Percentiles rank a stretch among this genome's conserved stretches.
Conservation (phyloP, 106 monocot genomes). For the Dioscorea zingiberensis region DNA sequence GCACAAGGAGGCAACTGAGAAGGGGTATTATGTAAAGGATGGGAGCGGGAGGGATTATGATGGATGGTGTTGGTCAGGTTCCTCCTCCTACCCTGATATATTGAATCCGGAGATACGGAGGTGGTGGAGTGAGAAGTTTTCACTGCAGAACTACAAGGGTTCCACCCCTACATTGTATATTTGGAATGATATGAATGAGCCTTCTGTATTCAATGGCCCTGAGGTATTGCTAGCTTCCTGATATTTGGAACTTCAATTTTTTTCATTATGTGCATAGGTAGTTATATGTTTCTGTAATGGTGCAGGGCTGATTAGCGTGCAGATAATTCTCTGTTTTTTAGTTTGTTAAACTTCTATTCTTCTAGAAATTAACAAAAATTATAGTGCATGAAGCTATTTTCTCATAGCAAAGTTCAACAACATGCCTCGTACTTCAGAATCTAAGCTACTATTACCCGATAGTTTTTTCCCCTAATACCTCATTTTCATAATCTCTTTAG, state of each 20-base stretch:
- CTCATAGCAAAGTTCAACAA: no score
- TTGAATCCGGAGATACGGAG: slow-evolving; percentile 85
- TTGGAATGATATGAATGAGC: slow-evolving; percentile 99
- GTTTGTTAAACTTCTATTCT: no score
- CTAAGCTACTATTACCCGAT: no score
- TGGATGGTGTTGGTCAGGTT: slow-evolving; percentile 98
- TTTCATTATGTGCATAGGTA: no score
- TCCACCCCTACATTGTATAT: slow-evolving; percentile 85
- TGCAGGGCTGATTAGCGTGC: no score
- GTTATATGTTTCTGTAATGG: no score
- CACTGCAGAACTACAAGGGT: slow-evolving; percentile 62
- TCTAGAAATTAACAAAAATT: no score
- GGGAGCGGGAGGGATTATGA: slow-evolving; percentile 73
- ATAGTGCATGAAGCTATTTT: no score
- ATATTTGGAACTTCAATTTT: not conserved
- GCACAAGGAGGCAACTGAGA: slow-evolving; percentile 82
- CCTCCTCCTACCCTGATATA: slow-evolving; percentile 86
- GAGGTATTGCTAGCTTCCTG: slow-evolving; percentile 41
- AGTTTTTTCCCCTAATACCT: no score
- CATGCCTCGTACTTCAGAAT: no score
- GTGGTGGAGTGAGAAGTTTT: slow-evolving; percentile 98
- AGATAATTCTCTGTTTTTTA: no score
- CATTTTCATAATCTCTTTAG: no score
- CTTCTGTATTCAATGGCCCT: slow-evolving; percentile 98
- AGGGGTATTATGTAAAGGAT: slow-evolving; percentile 98